Percentiles rank a stretch among this genome's conserved stretches.
phyloP scores from a whole-genome alignment of 345 rosid species.

The Geranium rotundifolium region DNA sequence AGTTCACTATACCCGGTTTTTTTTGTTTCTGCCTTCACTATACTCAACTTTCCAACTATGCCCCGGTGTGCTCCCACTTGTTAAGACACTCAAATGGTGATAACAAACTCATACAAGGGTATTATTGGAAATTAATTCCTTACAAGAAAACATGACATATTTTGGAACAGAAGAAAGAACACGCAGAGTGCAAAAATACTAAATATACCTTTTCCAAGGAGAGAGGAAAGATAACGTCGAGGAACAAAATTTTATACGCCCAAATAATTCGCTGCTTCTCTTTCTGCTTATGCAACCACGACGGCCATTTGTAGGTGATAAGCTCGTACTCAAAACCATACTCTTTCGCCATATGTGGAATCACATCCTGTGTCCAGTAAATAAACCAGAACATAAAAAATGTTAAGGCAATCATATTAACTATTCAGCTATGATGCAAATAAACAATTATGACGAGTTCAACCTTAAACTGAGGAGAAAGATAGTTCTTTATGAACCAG shows the following conservation, averaged over 20 bases:
- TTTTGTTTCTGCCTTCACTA: too few species aligned
- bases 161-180: background rate
- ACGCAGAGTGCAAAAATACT: background rate
- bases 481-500: slow-evolving; percentile 99
- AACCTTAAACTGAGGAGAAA: slow-evolving; percentile 98
- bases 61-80: too few species aligned
- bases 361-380: slow-evolving; percentile 54
- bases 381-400: background rate
- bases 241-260: slow-evolving; percentile 97
- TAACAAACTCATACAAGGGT: background rate
- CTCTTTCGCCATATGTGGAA: slow-evolving; percentile 89
- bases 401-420: background rate
- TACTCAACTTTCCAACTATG: too few species aligned
- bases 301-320: slow-evolving; percentile 95
- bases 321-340: slow-evolving; percentile 90
- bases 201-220: slow-evolving; percentile 76
- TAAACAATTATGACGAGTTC: background rate
- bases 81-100: too few species aligned
- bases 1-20: too few species aligned
- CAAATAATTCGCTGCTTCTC: slow-evolving; percentile 97
- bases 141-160: background rate
- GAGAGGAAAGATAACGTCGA: slow-evolving; percentile 93
- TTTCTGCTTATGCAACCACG: slow-evolving; percentile 98
- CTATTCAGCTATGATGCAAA: background rate
- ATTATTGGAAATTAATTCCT: background rate